Conservation (phyloP, 1,284 basidiomycete genomes). For the Schizophyllum commune region DNA sequence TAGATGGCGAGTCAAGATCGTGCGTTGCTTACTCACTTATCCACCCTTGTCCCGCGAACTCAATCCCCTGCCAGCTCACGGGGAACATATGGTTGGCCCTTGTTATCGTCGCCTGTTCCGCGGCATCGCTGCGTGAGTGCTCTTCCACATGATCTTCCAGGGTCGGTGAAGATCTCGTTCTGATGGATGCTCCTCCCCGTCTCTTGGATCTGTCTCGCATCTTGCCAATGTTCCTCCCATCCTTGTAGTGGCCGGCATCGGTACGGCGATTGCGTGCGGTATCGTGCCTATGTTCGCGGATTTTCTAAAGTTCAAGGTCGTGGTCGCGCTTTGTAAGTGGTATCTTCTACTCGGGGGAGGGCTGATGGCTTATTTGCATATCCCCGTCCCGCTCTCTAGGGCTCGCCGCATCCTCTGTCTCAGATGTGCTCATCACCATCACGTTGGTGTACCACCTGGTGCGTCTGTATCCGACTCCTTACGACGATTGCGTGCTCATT, state of each 20-base stretch:
- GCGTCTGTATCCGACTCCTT: neutral
- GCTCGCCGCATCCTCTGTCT: neutral
- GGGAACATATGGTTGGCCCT: neutral
- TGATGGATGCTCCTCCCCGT: neutral
- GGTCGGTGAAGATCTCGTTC: neutral
- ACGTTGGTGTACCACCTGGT: conserved; percentile 1
- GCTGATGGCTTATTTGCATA: no score
- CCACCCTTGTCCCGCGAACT: neutral
- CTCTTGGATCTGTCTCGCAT: neutral
- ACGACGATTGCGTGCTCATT: neutral
- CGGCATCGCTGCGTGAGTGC: neutral
- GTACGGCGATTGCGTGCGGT: conserved; percentile 18
- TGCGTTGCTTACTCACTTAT: neutral
- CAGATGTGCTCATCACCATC: neutral
- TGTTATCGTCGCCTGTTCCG: neutral
- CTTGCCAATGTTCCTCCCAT: neutral
- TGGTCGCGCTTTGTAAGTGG: conserved; percentile 6
- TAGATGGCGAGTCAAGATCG: neutral
- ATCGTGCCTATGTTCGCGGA: conserved; percentile 22
- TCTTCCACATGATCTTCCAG: neutral
- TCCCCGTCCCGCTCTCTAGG: neutral
- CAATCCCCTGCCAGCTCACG: neutral
- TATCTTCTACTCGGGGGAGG: no score
- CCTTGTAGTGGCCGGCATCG: conserved; percentile 12
- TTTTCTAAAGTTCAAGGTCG: conserved; percentile 23